Conservation (phyloP, 768 basidiomycete genomes). For the Mycena vulgaris region DNA sequence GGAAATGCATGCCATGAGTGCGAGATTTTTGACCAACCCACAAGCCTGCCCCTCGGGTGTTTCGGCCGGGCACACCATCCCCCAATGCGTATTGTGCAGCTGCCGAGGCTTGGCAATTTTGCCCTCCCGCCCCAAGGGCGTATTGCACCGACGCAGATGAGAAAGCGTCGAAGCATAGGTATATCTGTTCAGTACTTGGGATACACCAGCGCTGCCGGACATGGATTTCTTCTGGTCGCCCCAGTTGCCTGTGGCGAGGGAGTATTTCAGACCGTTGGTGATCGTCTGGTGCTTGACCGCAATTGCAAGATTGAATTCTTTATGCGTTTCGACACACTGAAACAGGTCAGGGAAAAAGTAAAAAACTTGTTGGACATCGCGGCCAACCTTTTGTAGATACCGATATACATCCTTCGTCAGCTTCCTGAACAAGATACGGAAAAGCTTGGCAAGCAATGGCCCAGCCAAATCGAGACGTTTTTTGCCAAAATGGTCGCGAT, state of each 20-base stretch:
- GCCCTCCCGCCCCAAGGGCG: slow-evolving; percentile 96
- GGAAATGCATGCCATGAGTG: slow-evolving; percentile 97
- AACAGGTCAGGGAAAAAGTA: slow-evolving; percentile 30
- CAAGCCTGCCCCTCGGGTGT: slow-evolving; percentile 99
- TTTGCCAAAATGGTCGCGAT: slow-evolving; percentile 99
- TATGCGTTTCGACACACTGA: slow-evolving; percentile 96
- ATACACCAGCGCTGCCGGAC: slow-evolving; percentile 98
- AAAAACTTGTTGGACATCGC: background rate
- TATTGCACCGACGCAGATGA: slow-evolving; percentile 98
- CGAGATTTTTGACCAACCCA: slow-evolving; percentile 98
- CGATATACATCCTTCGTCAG: slow-evolving; percentile 97
- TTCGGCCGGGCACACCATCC: slow-evolving; percentile 99
- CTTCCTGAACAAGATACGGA: slow-evolving; percentile 98
- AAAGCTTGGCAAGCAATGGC: slow-evolving; percentile 95
- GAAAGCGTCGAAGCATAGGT: slow-evolving; percentile 99
- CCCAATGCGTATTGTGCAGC: slow-evolving; percentile 99
- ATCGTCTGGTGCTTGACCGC: slow-evolving; percentile 98
- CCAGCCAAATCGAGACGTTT: slow-evolving; percentile 97
- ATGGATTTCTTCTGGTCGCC: slow-evolving; percentile 99
- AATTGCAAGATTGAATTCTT: slow-evolving; percentile 91
- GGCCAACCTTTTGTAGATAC: slow-evolving; percentile 92
- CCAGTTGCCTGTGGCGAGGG: slow-evolving; percentile 99
- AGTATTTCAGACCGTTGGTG: slow-evolving; percentile 98
- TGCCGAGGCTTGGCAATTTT: slow-evolving; percentile 99
- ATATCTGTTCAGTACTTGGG: slow-evolving; percentile 98